Base-by-base conservation (phyloP, 371 early-diverging fungal species). In the Mucor lusitanicus region DNA sequence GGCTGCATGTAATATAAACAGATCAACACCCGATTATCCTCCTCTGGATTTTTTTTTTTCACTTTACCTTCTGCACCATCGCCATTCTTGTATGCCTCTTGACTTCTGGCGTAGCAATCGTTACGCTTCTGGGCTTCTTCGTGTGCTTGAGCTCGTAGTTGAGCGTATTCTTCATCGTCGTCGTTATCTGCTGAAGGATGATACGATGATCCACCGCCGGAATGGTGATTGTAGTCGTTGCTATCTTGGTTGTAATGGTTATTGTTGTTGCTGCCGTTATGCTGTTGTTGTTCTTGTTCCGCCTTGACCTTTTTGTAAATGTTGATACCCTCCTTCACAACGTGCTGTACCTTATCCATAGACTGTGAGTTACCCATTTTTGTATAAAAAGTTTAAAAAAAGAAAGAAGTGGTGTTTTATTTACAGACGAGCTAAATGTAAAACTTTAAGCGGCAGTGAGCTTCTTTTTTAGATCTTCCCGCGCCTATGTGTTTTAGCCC, bases 111-210 rank as follows among this genome's bases (percentile, higher is more conserved):
- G 68, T 78, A 85, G 33, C 75, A 80, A 11, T 71, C 65, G 28
- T 82, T 82, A 44, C 86, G 70, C 39, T 74, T 72, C 50, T 78
- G 59, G 25, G 86, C 86, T 64, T 79, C 81, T 53, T 82, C 67
- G 37, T 76, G 73, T 12, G 86, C 86, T 28, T 74, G 54, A 4
- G 66, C 57, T 28, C 86, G 75, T 9, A 79, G 64, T 11, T 68
- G 61, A 9, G 74, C 27, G 64, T 82, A 83, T 39, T 78, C 69
- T 0, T 76, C 67, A 59, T 81, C 77, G 37, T 81, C 84, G 44
- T 72, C 67, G 7, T 70, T 70, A 21, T 73, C 66, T 8, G 54
- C 23, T 15, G 62, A 61, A 8, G 64, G 61, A 23, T 64, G 35
- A 44, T 74, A 62, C n/a, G 35, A 39, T 6, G 56, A 25, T 17